A percentile compares a stretch with the other conserved stretches of the same genome.
These are phyloP conservation scores for Pythium plurisporium DNA, from an alignment of 352 stramenopile genomes.

Conservation along the genomic window DNA sequence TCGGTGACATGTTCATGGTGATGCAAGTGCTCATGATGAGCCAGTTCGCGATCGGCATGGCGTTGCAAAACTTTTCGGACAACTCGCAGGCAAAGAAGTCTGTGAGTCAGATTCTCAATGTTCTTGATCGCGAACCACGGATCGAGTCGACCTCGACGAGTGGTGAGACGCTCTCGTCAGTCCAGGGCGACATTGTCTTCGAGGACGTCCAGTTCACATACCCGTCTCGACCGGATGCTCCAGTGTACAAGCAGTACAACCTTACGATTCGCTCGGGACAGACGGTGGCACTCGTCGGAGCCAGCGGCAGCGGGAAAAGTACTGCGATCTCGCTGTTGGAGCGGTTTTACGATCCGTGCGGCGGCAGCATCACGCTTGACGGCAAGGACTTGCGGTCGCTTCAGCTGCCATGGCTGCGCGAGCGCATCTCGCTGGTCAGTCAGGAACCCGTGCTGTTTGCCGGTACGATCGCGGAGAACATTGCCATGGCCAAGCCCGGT, in stretches of 20 bases:
- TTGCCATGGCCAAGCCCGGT: not conserved
- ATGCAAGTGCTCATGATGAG: conserved; percentile 40
- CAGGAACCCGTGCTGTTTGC: conserved; percentile 9
- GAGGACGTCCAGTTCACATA: conserved; percentile 51
- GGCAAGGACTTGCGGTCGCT: conserved; percentile 49
- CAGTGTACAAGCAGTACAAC: conserved; percentile 68
- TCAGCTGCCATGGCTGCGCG: conserved; percentile 33
- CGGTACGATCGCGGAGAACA: not conserved
- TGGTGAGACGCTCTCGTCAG: conserved; percentile 7
- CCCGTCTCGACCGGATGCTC: conserved; percentile 37
- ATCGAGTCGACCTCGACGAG: conserved; percentile 25
- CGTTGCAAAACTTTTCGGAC: conserved; percentile 27
- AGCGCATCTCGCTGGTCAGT: not conserved
- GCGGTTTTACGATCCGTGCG: conserved; percentile 75
- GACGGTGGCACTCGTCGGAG: conserved; percentile 30
- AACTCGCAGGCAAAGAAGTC: conserved; percentile 27
- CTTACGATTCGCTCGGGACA: conserved; percentile 43
- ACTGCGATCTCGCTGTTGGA: conserved; percentile 58
- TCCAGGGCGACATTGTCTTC: conserved; percentile 33
- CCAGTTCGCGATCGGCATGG: conserved; percentile 30
- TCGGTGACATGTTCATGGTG: conserved; percentile 41
- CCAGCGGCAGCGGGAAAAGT: conserved; percentile 31
- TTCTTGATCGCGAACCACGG: conserved; percentile 39
- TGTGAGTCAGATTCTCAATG: conserved; percentile 36
- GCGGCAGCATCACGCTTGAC: conserved; percentile 62